These are phyloP conservation scores for Lentinula guzmanii DNA, from an alignment of 768 basidiomycete genomes.

Conservation along the genomic window DNA sequence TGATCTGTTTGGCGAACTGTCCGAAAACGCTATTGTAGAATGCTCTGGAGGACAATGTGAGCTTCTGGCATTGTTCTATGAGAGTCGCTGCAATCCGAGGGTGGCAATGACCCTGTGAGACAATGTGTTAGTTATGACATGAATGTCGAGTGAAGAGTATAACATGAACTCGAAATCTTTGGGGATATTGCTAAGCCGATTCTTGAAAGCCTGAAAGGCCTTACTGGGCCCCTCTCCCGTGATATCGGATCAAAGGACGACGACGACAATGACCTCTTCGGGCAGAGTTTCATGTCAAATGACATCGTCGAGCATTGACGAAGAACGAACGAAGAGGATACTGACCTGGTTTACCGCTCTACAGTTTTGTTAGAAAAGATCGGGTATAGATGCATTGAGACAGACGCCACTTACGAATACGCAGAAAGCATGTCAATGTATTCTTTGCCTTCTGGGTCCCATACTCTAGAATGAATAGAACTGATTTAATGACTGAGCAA, in stretches of 20 bases:
- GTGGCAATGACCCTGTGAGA: constrained; percentile 79
- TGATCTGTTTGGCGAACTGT: constrained; percentile 81
- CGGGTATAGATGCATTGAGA: constrained; percentile 1
- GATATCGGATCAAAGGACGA: not conserved
- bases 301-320: not conserved
- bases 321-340: constrained; percentile 9
- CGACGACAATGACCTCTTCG: constrained; percentile 1
- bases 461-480: constrained; percentile 43
- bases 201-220: constrained; percentile 8
- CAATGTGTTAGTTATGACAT: not conserved
- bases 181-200: not conserved
- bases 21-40: constrained; percentile 95
- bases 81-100: constrained; percentile 80
- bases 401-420: constrained; percentile 66
- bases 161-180: constrained; percentile 2
- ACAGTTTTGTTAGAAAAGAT: constrained; percentile 6
- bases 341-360: constrained; percentile 86
- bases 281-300: constrained; percentile 2
- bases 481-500: not conserved
- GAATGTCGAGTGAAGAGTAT: not conserved
- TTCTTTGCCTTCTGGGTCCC: constrained; percentile 92
- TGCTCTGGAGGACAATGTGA: constrained; percentile 92
- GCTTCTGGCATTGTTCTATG: constrained; percentile 76
- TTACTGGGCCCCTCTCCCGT: not conserved
- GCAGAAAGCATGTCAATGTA: constrained; percentile 99